These are phyloP conservation scores for Tulasnella sp. DNA, from an alignment of 768 basidiomycete species.

Conservation along the genomic window DNA sequence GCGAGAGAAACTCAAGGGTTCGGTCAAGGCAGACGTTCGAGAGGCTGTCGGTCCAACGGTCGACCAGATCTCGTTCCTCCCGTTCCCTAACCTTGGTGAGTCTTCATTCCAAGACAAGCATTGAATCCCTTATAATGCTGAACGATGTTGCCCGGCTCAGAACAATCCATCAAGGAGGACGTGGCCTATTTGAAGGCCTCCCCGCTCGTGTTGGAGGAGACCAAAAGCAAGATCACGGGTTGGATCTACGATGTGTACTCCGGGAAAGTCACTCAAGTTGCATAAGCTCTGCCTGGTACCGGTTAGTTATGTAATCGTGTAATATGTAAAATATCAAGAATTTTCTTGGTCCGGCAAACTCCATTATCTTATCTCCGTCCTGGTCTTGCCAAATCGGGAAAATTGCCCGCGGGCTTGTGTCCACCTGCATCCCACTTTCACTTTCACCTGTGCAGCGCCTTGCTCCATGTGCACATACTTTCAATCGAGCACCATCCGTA, in stretches of 20 bases:
- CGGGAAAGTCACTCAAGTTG: constrained; percentile 53
- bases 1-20: constrained; percentile 54
- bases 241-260: constrained; percentile 70
- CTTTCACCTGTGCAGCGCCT: no score
- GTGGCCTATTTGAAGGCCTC: constrained; percentile 60
- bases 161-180: constrained; percentile 60
- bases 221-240: constrained; percentile 54
- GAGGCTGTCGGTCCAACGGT: constrained; percentile 42
- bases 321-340: background rate
- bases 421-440: no score
- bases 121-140: background rate
- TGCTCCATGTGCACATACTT: background rate
- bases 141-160: constrained; percentile 44
- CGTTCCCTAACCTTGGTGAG: constrained; percentile 49
- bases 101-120: background rate
- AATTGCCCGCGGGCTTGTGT: background rate
- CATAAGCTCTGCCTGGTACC: constrained; percentile 42
- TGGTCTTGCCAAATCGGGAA: background rate
- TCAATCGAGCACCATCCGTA: background rate
- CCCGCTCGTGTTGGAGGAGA: constrained; percentile 59
- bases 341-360: background rate
- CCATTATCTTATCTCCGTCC: background rate
- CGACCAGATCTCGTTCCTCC: constrained; percentile 59
- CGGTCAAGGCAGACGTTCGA: constrained; percentile 45
- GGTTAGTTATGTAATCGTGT: background rate